Base-by-base conservation (phyloP, 805 yeast species). In the Brettanomyces nanus region DNA sequence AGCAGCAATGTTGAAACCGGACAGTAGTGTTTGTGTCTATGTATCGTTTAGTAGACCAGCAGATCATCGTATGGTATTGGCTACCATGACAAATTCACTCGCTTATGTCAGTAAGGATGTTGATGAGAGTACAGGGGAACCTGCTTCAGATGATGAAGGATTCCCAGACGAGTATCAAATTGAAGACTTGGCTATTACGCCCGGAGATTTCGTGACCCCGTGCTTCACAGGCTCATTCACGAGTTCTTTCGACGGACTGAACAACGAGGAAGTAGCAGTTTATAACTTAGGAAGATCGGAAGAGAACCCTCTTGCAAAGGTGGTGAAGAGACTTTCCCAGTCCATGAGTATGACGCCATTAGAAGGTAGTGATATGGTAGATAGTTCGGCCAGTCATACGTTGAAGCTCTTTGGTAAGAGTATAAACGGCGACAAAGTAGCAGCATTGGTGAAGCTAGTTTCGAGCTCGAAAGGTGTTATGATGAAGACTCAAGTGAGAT, bases 91-190 rank as follows among this genome's bases (percentile, higher is more conserved):
- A 33, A 83, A 82, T 58, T 73, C 77, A 6, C 67, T 90, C 43
- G 70, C 79, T 18, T 90, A 81, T 66, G 75, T 80, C 15, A 71
- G 86, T 35, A 82, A 78, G 61, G 97, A 90, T 57, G 67, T 84
- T 46, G 82, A 85, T 48, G 79, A 85, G 34, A 69, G 73, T 7
- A 79, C 87, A 13, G 78, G 79, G 17, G 75, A 71, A 44, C 72
- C 81, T 36, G 80, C 73, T 33, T 77, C 72, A 35, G 80, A 67
- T 38, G 85, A 77, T 33, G 94, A 82, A 46, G 97, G 96, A 14
- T 85, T 80, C 71, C 83, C 82, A 47, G 97, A 92, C 60, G 95
- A 89, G 61, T 92, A 90, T 62, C 92, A 81, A 57, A 75, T 92
- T 47, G 97, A 86, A 60, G 82, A 80, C 41, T 67, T 87, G 52